Evolutionary conservation across 176 grass and related monocot genomes (phyloP), one percentile per base, ranked within the genome.

Genomic region (Panicum miliaceum): DNA sequence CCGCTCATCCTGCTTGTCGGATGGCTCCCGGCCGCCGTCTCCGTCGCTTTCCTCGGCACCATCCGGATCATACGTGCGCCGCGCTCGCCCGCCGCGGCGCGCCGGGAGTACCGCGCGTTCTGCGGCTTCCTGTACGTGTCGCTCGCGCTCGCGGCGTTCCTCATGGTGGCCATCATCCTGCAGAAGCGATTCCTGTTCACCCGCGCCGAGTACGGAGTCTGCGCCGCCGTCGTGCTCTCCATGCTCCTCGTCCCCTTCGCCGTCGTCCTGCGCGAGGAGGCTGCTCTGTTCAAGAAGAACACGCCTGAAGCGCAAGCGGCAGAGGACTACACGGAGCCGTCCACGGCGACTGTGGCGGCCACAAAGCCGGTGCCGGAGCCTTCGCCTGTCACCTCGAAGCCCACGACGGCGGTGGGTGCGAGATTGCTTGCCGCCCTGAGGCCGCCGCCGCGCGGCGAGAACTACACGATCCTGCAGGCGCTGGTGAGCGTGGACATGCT

Each of bases 401-500:
- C 47, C 29, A 2, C 29, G 0, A n/a, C 7, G 11, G 41, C 46
- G 18, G 34, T 22, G 20, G 6, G 16, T 0, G 23, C 22, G 2
- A 82, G 40, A 9, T 6, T 75, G 1, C 25, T 25, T 0, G 4
- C 11, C 27, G 34, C 18, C 5, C 74, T 86, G 1, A 20, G 77
- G 2, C 77, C 90, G 6, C 94, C 94, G 19, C 68, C 88, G 5
- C 59, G 83, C 62, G 94, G 92, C 3, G 90, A 97, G 27, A 92
- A 97, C 90, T 91, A 92, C 86, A 89, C 92, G 36, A 97, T 97
- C 80, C 62, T 88, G 45, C 86, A 97, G 64, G 92, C 94, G 9
- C 52, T 97, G 51, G 82, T 89, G 32, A 94, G 94, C 85, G 48
- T 88, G 51, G 92, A 97, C 88, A 97, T 97, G 90, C 46, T 97